Percentiles rank a stretch among this genome's conserved stretches.
Evolutionary conservation across 2,329 filamentous ascomycete genomes (phyloP).

Genomic region (Fusarium anguioides): DNA sequence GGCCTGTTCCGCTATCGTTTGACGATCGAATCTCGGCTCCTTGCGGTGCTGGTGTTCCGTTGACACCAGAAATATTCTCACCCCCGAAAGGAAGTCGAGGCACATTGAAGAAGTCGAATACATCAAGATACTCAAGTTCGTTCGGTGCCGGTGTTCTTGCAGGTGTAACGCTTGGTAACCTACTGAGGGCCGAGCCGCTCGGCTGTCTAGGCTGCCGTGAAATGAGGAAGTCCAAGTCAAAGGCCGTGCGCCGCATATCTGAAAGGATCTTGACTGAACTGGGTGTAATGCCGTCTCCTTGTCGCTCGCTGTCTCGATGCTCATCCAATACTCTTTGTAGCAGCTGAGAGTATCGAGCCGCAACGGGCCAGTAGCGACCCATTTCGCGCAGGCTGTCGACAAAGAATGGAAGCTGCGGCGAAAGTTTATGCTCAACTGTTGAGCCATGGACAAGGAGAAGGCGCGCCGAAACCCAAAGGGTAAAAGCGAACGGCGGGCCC

Average conservation of each 20-base stretch:
- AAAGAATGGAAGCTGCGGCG: constrained; percentile 82
- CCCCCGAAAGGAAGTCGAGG: constrained; percentile 72
- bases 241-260: constrained; percentile 91
- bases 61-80: constrained; percentile 46
- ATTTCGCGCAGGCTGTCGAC: constrained; percentile 84
- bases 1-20: constrained; percentile 45
- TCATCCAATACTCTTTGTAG: constrained; percentile 88
- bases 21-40: constrained; percentile 45
- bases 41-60: constrained; percentile 30
- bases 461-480: constrained; percentile 89
- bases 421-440: constrained; percentile 85
- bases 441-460: constrained; percentile 90
- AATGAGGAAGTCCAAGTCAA: constrained; percentile 90
- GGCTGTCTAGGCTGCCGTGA: constrained; percentile 77
- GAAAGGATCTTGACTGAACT: constrained; percentile 87
- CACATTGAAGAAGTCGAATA: constrained; percentile 96
- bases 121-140: constrained; percentile 89
- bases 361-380: constrained; percentile 87
- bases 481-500: constrained; percentile 91
- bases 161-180: constrained; percentile 66
- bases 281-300: constrained; percentile 79
- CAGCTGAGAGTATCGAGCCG: constrained; percentile 81
- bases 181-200: constrained; percentile 53
- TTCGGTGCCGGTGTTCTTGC: constrained; percentile 79
- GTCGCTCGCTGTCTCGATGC: constrained; percentile 80